A percentile compares a stretch with the other conserved stretches of the same genome.
Evolutionary conservation across 129 eudicot species (phyloP).

Genomic region (Pulicaria dysenterica): DNA sequence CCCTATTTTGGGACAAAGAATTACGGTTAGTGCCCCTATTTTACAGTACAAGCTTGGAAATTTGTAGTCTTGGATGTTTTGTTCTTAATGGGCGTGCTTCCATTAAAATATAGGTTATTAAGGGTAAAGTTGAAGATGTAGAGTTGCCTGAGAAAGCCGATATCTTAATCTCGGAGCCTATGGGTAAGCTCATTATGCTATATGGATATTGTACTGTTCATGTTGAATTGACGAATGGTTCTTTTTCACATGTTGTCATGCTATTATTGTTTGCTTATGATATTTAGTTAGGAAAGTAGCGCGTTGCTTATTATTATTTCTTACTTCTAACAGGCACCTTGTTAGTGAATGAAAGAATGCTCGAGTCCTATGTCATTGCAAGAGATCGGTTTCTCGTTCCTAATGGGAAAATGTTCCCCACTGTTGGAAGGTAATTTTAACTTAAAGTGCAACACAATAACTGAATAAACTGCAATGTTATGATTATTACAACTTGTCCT

Average conservation of each 20-base stretch:
- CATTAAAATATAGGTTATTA: slow-evolving; percentile 59
- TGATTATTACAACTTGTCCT: neutral
- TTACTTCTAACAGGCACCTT: slow-evolving; percentile 68
- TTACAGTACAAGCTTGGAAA: slow-evolving; percentile 3
- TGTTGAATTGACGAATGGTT: neutral
- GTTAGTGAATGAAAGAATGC: slow-evolving; percentile 90
- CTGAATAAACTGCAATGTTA: neutral
- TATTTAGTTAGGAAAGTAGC: neutral
- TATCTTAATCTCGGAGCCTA: slow-evolving; percentile 94
- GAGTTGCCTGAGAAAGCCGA: slow-evolving; percentile 98
- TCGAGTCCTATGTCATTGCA: slow-evolving; percentile 97
- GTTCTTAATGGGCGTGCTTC: slow-evolving; percentile 17
- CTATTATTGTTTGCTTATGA: neutral
- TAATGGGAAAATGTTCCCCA: slow-evolving; percentile 95
- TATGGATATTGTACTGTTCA: neutral
- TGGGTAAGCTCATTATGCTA: slow-evolving; percentile 66
- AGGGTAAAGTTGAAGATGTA: slow-evolving; percentile 96
- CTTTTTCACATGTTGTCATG: neutral
- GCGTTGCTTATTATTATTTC: neutral
- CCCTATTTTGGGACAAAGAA: slow-evolving; percentile 71
- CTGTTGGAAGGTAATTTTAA: slow-evolving; percentile 75
- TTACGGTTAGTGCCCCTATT: slow-evolving; percentile 61
- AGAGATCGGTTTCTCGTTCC: slow-evolving; percentile 94
- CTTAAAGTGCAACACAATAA: neutral
- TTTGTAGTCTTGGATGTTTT: slow-evolving; percentile 15